Base-by-base conservation (phyloP, 306 rosid species). In the Mimosa pudica region DNA sequence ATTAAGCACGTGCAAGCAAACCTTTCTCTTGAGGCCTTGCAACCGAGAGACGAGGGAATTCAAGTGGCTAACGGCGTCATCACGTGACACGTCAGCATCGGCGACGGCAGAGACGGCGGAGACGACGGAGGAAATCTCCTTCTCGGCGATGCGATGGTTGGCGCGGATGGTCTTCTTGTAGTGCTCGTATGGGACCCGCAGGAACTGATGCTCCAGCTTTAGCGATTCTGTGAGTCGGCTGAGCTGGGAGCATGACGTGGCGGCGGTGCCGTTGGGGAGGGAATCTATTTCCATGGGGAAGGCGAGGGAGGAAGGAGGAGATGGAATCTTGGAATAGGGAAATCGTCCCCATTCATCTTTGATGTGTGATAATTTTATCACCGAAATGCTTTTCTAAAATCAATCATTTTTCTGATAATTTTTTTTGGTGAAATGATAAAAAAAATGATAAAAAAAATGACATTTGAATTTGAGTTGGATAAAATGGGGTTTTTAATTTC, bases 21-120 rank as follows among this genome's bases (percentile, higher is more conserved):
- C 98, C 97, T 95, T 95, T 74, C 98, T 83, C 81, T 95, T 95
- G 63, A 95, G 93, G 70, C 98, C 98, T 83, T 95, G 98, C 44
- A 95, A 79, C 82, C 91, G 88, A 71, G 88, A 92, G 36, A 95
- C 97, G 17, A 95, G 97, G 55, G 98, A 91, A 86, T 74, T 92
- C 13, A 95, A 93, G 74, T 91, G 98, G 47, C 68, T 84, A 38
- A 90, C 94, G 44, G 98, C 98, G 57, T 89, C 97, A 71, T 92
- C 92, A 0, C 81, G 74, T 35, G 92, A 86, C 10, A 89, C 44
- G 51, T 80, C 89, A 51, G 82, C 71, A 62, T 86, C 84, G 62
- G 89, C 83, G 10, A 87, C 96, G 20, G 84, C 92, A 24, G 70
- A 12, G 70, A 92, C 91, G 84, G 92, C 86, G 69, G 88, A 82